phyloP scores from a whole-genome alignment of 805 yeast species.

The Ogataea neopini region DNA sequence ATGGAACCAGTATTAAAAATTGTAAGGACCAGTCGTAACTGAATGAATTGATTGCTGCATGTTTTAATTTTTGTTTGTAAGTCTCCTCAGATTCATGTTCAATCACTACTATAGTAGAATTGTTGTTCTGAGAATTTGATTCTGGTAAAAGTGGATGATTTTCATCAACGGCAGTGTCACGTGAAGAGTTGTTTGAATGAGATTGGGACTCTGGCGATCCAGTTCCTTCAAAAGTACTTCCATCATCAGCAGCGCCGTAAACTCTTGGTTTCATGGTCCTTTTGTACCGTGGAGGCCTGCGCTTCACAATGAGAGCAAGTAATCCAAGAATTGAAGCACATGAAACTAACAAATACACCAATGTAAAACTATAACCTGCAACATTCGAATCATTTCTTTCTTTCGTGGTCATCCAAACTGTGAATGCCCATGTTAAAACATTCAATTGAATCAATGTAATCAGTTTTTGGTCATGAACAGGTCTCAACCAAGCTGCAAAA shows the following conservation, averaged over 20 bases:
- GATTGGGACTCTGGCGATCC: conserved; percentile 6
- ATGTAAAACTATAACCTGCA: conserved; percentile 52
- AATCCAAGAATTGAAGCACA: conserved; percentile 53
- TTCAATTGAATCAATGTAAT: conserved; percentile 56
- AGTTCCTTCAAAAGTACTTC: conserved; percentile 6
- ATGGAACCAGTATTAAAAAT: conserved; percentile 66
- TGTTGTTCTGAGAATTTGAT: conserved; percentile 7
- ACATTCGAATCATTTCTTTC: conserved; percentile 50
- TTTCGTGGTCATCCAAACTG: conserved; percentile 51
- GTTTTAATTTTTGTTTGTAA: conserved; percentile 28
- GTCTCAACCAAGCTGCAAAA: conserved; percentile 42
- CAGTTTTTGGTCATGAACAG: conserved; percentile 61
- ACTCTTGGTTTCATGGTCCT: conserved; percentile 22
- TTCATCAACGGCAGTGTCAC: conserved; percentile 22
- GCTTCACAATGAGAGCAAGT: conserved; percentile 43
- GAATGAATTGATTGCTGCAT: conserved; percentile 42
- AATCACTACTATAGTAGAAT: conserved; percentile 23
- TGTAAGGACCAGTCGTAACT: conserved; percentile 84
- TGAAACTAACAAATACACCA: conserved; percentile 49
- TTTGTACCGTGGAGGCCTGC: conserved; percentile 24
- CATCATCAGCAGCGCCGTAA: conserved; percentile 24
- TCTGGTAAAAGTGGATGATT: conserved; percentile 23
- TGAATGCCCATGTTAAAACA: conserved; percentile 54
- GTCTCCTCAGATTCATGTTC: conserved; percentile 31
- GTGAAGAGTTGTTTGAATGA: conserved; percentile 22